Evolutionary conservation across 352 stramenopile species (phyloP), one percentile per base, ranked within the genome.

Genomic region (Pythium rishiriense): DNA sequence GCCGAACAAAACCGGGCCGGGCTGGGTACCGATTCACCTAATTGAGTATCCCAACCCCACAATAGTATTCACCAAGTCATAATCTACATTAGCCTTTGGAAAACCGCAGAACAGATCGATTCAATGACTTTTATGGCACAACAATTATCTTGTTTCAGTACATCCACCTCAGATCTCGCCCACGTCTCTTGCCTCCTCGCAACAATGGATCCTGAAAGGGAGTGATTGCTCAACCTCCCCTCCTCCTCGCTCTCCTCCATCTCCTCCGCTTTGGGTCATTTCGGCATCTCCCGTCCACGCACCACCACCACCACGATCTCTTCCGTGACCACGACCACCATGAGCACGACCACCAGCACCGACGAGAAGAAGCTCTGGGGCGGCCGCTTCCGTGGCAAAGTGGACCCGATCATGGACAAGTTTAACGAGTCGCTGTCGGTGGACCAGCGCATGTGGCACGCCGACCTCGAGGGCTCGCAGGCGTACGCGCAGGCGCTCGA

Each of bases 391-490:
- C 94, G 93, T 64, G 93, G 91, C 66, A 95, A 98, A 68, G 95
- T 98, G 77, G 96, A 99, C 70, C 93, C 93, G 7, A 76, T 97
- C 42, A 98, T 98, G 92, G 91, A 98, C 79, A 99, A 99, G 81
- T 99, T 99, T 75, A 99, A 99, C 82, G 97, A 99, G 75, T 98
- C 90, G 65, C 88, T 99, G 39, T 81, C 72, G 14, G 98, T 99
- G 59, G 97, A 99, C 84, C 92, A 98, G 78, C 89, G 94, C 78
- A 98, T 99, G 94, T 98, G 95, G 95, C 73, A 73, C 19, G 94
- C 98, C 63, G 97, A 99, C 75, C 83, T 99, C 68, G 78, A 91
- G 57, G 97, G 97, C 59, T 98, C 84, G 61, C 90, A 98, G 70
- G 96, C 97, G 11, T 99, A 99, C 73, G 96, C 97, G 22, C 95